Evolutionary conservation across 768 basidiomycete genomes (phyloP), one percentile per base, ranked within the genome.

Genomic region (Psilocybe tampanensis): DNA sequence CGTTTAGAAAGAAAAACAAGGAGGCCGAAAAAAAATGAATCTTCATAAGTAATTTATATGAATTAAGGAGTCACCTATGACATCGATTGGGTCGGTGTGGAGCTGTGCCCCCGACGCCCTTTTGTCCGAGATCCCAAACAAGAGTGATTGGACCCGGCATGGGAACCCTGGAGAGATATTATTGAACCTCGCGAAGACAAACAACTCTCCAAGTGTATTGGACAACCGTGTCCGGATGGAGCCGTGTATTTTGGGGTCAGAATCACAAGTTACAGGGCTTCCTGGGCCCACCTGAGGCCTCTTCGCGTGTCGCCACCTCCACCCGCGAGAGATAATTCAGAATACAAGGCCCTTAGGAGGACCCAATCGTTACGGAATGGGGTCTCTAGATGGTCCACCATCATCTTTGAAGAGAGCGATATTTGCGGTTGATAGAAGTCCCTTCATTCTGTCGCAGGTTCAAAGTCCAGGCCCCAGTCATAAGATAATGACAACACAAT

Each of bases 221-320:
- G 48, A 51, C 58, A 51, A 29, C 23, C 33, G 54, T 21, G n/a
- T 44, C 26, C 41, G 48, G 43, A 43, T 19, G 22, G 43, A 32
- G 34, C 53, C 21, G 32, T 49, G 32, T 17, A 60, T 44, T 59
- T 55, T 60, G 54, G 58, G 58, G 58, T 60, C 18, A 18, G 41
- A 55, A 52, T 55, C 58, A 47, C 33, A 22, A 18, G 29, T 51
- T 50, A 45, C 32, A 54, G 48, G 26, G 17, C 23, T 42, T 39
- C 24, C 9, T 41, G 34, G 32, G 9, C 22, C 6, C 49, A n/a
- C 36, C 36, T 39, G 36, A n/a, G 36, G 36, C n/a, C 13, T 8
- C 13, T 13, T 39, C 36, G 12, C 13, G 36, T 39, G 36, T 39
- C 36, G n/a, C 36, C 36, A 56, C 55, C 48, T 8, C 33, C 36